Conservation (phyloP, 805 yeast genomes). For the Pichia eremophila region DNA sequence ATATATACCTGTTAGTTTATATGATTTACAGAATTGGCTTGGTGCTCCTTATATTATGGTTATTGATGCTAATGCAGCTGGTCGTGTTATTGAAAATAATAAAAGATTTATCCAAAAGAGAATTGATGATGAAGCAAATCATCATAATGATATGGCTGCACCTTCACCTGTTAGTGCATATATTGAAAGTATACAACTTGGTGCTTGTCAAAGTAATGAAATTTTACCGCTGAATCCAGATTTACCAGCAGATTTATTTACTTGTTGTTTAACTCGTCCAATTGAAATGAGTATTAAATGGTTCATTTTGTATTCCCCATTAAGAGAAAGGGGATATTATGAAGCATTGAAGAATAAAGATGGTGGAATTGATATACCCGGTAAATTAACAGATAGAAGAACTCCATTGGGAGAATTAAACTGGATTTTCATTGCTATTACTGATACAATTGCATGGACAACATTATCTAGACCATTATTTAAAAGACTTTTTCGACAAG, state of each 20-base stretch:
- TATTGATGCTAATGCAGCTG: conserved; percentile 91
- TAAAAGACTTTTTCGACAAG: conserved; percentile 87
- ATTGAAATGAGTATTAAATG: conserved; percentile 88
- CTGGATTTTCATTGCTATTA: conserved; percentile 96
- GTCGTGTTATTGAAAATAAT: conserved; percentile 83
- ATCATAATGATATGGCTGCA: conserved; percentile 37
- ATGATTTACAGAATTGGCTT: conserved; percentile 91
- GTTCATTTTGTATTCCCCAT: conserved; percentile 79
- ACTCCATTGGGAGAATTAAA: conserved; percentile 93
- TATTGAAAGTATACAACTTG: conserved; percentile 83
- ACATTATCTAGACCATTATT: conserved; percentile 79
- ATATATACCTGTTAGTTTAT: conserved; percentile 91
- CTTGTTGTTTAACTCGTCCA: conserved; percentile 92
- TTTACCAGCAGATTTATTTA: conserved; percentile 90
- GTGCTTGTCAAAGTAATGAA: conserved; percentile 85
- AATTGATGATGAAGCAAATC: conserved; percentile 73
- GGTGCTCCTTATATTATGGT: conserved; percentile 97
- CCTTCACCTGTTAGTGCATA: conserved; percentile 62
- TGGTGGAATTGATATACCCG: conserved; percentile 70
- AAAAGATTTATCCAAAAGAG: conserved; percentile 84
- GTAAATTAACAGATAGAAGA: conserved; percentile 82
- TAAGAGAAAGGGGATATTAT: conserved; percentile 41
- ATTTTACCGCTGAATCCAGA: conserved; percentile 87
- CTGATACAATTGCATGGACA: conserved; percentile 98
- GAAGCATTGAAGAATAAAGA: conserved; percentile 37